Evolutionary conservation across 257 asterid species (phyloP).

Genomic region (Solanum arcanum): DNA sequence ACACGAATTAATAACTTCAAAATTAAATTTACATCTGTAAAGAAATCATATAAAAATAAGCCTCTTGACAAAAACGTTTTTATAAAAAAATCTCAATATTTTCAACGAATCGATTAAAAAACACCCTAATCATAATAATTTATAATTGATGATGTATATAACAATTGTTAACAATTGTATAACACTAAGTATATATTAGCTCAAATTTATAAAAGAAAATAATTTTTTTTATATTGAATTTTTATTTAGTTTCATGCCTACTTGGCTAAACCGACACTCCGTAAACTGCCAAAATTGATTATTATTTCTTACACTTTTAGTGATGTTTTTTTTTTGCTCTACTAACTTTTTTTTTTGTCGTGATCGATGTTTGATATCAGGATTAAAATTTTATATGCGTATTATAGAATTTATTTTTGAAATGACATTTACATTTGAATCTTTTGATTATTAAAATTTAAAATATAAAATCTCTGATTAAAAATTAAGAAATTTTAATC

Average conservation of each 20-base stretch:
- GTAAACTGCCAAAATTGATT: neutral
- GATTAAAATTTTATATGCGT: rapidly evolving
- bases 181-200: neutral
- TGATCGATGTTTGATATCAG: neutral
- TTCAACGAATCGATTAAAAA: neutral
- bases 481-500: rapidly evolving
- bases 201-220: neutral
- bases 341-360: neutral
- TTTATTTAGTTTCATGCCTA: neutral
- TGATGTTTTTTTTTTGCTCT: neutral
- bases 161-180: neutral
- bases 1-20: no score
- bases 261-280: neutral
- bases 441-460: rapidly evolving
- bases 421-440: no score
- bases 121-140: neutral
- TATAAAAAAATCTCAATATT: neutral
- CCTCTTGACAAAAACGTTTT: neutral
- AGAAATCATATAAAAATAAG: rapidly evolving
- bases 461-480: rapidly evolving
- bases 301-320: neutral
- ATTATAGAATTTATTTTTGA: no score
- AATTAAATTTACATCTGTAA: rapidly evolving
- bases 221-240: neutral
- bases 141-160: neutral